Evolutionary conservation across 1,284 basidiomycete species (phyloP), one percentile per base, ranked within the genome.

Genomic region (Ceratobasidium sp.): DNA sequence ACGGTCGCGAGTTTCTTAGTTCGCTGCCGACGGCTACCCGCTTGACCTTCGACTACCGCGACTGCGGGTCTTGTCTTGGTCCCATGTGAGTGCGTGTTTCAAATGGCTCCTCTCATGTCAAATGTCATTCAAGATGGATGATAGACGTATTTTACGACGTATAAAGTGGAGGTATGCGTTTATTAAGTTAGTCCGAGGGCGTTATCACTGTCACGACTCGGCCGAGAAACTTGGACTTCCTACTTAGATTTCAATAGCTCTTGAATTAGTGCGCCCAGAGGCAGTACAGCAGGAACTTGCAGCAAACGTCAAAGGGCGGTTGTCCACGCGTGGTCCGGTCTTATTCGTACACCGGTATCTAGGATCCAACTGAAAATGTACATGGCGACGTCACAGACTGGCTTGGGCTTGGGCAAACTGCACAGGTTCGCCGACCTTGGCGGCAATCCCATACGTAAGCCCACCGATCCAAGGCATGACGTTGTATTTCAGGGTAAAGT

Each of bases 391-490:
- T 69, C 43, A 57, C 32, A 69, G 50, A 14, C 64, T 50, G 9
- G 30, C 30, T 41, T 74, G 62, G 18, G 64, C 57, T 49, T 81
- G 80, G 63, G 87, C 86, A 80, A 88, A 87, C 7, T 82, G 81
- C 32, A 91, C 81, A 38, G 85, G 82, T 61, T 86, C 82, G 0
- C 78, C 77, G 43, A 90, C 91, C 76, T 86, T 86, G 49, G 87
- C 90, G 9, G 88, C 91, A 78, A 91, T 89, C 23, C 93, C 93
- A 72, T 90, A 92, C 3, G 87, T 89, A 55, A 97, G 84, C 46
- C 88, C 76, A 6, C 95, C 95, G 16, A 96, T 92, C 78, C 92
- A 89, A 14, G 95, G 95, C 94, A 96, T 96, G 30, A 94, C 80
- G 78, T 96, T 96, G 83, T 95, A 97, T 79, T 92, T 92, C 57